Conservation (phyloP, 225 moss, liverwort and hornwort genomes). For the Takakia lepidozioides region DNA sequence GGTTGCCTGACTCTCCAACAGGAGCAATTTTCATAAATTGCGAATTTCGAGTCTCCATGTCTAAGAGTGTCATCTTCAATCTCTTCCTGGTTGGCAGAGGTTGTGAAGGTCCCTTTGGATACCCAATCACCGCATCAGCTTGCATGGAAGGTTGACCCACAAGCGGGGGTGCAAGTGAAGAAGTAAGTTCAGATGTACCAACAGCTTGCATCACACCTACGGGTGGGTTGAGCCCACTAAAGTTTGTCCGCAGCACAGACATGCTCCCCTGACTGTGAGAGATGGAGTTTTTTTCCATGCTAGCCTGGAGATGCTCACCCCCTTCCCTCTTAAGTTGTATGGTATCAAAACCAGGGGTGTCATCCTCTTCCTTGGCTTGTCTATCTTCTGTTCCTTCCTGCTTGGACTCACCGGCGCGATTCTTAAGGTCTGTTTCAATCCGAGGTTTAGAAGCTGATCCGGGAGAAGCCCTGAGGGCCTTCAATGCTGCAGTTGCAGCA, state of each 20-base stretch:
- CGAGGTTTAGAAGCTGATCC: slow-evolving; percentile 11
- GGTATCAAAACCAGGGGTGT: not conserved
- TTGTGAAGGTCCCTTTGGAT: slow-evolving; percentile 10
- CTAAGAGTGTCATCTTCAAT: slow-evolving; percentile 27
- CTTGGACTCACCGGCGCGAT: slow-evolving; percentile 1
- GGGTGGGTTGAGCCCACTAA: slow-evolving; percentile 12
- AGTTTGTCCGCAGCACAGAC: slow-evolving; percentile 13
- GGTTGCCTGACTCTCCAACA: slow-evolving; percentile 6
- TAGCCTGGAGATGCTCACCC: slow-evolving; percentile 2
- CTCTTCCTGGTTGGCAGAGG: slow-evolving; percentile 24
- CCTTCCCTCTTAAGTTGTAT: not conserved
- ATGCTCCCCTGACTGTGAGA: slow-evolving; percentile 8
- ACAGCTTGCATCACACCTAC: slow-evolving; percentile 16
- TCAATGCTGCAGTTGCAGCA: slow-evolving; percentile 17
- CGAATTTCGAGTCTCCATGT: not conserved
- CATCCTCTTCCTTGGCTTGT: slow-evolving; percentile 3
- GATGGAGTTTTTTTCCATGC: slow-evolving; percentile 1
- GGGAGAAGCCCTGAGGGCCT: slow-evolving; percentile 9
- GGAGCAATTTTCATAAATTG: not conserved
- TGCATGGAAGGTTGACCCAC: slow-evolving; percentile 64
- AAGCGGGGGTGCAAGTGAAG: slow-evolving; percentile 59
- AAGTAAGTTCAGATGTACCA: slow-evolving; percentile 38
- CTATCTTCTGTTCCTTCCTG: slow-evolving; percentile 3
- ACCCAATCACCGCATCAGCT: slow-evolving; percentile 51
- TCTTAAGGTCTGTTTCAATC: slow-evolving; percentile 5